Percentiles rank a stretch among this genome's conserved stretches.
These are phyloP conservation scores for Colletotrichum higginsianum DNA, from an alignment of 2,329 filamentous ascomycete genomes.

Conservation along the genomic window DNA sequence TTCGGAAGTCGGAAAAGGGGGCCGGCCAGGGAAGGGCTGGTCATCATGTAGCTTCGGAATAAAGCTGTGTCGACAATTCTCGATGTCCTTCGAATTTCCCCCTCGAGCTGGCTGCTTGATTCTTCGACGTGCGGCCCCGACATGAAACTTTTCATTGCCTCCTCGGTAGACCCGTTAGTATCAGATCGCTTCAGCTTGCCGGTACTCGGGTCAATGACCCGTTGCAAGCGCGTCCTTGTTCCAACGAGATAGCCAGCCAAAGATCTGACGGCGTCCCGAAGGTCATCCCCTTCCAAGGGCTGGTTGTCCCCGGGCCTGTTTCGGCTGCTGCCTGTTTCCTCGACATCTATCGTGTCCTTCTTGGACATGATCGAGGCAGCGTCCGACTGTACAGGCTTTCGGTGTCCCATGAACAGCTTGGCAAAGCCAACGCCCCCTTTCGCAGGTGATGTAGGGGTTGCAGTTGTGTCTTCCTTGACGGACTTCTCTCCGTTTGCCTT, in stretches of 20 bases:
- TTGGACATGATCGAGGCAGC: constrained; percentile 74
- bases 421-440: constrained; percentile 63
- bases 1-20: constrained; percentile 96
- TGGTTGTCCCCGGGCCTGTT: constrained; percentile 65
- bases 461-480: constrained; percentile 45
- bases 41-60: constrained; percentile 96
- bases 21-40: constrained; percentile 85
- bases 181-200: constrained; percentile 71
- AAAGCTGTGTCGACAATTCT: constrained; percentile 92
- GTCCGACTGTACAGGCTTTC: constrained; percentile 63
- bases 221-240: constrained; percentile 77
- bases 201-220: constrained; percentile 73
- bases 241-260: constrained; percentile 91
- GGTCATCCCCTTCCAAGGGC: constrained; percentile 82
- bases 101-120: constrained; percentile 74
- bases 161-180: constrained; percentile 61
- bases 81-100: constrained; percentile 82
- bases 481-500: constrained; percentile 52
- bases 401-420: constrained; percentile 66
- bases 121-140: constrained; percentile 60
- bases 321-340: constrained; percentile 69
- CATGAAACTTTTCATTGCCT: constrained; percentile 70
- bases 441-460: constrained; percentile 52
- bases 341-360: constrained; percentile 64
- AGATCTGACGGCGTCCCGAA: constrained; percentile 85